Evolutionary conservation across 2,329 filamentous ascomycete species (phyloP).

Genomic region (Alternaria angustiovoidea): DNA sequence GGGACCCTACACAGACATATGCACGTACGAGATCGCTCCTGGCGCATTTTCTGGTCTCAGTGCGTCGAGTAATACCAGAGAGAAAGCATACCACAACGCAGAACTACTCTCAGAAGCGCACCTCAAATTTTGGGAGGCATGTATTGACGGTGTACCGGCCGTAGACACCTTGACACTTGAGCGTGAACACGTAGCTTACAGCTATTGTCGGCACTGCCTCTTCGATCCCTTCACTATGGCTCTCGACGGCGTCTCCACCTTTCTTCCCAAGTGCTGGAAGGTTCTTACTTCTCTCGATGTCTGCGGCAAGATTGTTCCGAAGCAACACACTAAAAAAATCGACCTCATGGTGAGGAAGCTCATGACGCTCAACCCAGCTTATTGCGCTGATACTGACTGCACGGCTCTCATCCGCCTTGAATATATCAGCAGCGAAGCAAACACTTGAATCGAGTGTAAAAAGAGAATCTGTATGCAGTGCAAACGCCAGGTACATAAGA

Average conservation of each 20-base stretch:
- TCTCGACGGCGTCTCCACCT: conserved; percentile 24
- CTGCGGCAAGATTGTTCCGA: conserved; percentile 16
- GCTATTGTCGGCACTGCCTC: neutral
- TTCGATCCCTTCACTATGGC: conserved; percentile 18
- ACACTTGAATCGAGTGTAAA: conserved; percentile 20
- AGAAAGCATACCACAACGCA: neutral
- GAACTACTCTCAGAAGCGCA: neutral
- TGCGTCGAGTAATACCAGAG: neutral
- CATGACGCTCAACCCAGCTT: conserved; percentile 25
- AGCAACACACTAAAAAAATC: conserved; percentile 17
- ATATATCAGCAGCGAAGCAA: conserved; percentile 17
- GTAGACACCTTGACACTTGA: neutral
- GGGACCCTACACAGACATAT: neutral
- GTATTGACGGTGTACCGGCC: neutral
- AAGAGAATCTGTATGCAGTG: conserved; percentile 21
- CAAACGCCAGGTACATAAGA: conserved; percentile 17
- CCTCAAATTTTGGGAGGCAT: neutral
- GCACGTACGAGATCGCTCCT: neutral
- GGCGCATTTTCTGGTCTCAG: neutral
- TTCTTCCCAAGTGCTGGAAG: conserved; percentile 36
- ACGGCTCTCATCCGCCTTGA: conserved; percentile 19
- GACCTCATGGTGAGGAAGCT: conserved; percentile 29
- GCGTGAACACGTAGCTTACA: neutral
- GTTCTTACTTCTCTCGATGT: conserved; percentile 22
- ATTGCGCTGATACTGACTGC: conserved; percentile 23